Evolutionary conservation across 768 basidiomycete genomes (phyloP).

Genomic region (Tricholoma bakamatsutake): DNA sequence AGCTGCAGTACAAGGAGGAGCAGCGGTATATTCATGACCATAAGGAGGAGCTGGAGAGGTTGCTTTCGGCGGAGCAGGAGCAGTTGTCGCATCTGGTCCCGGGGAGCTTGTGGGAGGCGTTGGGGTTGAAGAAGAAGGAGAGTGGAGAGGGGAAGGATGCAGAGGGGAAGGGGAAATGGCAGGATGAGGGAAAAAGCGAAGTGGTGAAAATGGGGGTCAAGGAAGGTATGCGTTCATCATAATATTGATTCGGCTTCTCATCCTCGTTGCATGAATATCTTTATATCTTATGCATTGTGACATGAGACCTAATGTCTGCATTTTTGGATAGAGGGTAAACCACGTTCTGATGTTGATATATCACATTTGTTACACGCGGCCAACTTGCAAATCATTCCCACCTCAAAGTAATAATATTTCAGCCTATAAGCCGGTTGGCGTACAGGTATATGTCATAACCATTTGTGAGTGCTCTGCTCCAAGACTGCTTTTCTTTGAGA

Average conservation of each 20-base stretch:
- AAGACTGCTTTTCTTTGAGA: no score
- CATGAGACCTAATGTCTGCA: not conserved
- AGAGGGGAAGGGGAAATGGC: not conserved
- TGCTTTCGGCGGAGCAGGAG: constrained; percentile 34
- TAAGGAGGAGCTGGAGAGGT: constrained; percentile 38
- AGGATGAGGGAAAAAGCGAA: not conserved
- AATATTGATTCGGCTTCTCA: not conserved
- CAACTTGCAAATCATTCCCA: no score
- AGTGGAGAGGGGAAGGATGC: not conserved
- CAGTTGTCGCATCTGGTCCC: constrained; percentile 40
- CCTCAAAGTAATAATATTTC: no score
- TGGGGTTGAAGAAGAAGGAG: constrained; percentile 20
- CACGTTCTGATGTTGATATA: no score
- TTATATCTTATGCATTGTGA: not conserved
- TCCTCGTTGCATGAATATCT: not conserved
- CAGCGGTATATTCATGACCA: constrained; percentile 43
- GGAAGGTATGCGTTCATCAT: not conserved
- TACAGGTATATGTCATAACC: no score
- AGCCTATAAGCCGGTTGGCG: no score
- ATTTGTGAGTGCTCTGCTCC: no score
- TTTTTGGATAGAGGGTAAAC: not conserved
- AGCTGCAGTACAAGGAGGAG: constrained; percentile 42
- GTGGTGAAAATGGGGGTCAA: not conserved
- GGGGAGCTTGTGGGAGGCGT: constrained; percentile 41
- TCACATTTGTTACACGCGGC: no score